Base-by-base conservation (phyloP, 352 stramenopile genomes). In the Achlya hypogyna region DNA sequence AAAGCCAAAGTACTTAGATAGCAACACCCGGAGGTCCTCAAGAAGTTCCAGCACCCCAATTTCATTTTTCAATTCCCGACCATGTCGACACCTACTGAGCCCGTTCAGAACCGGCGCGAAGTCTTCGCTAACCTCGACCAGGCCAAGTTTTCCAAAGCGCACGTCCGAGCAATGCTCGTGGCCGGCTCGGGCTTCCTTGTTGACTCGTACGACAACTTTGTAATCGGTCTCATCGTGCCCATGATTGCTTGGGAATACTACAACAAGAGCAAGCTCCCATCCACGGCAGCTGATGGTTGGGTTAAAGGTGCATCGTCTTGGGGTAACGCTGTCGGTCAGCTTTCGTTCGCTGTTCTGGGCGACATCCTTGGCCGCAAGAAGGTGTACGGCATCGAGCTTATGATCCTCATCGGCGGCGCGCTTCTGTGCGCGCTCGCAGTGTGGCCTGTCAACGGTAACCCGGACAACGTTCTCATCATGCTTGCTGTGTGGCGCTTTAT, bases 191-290 rank as follows among this genome's bases (percentile, higher is more conserved):
- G 75, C 20, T 82, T 82, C 72, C 79, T 82, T 32, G 72, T 82
- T 59, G 76, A 82, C 69, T 82, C 74, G 64, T 82, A 80, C 68
- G 76, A 82, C 65, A 82, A 82, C 69, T 82, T 82, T 51, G 74
- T 80, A 42, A 82, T 82, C 65, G 74, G 69, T 31, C 68, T 79
- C 54, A 77, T 79, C 63, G 72, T 77, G 59, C 49, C 49, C 34
- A 79, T 77, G 76, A 80, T 80, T 69, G 72, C 76, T 27, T 82
- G 78, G 63, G 76, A 80, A 58, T 80, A 82, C 71, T 82, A 77
- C 49, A 64, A 53, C 67, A 77, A 74, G 53, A 74, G 71, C 28
- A 74, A 70, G 43, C 56, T 82, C 27, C 51, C 63, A 12, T 72
- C 71, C 23, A 25, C 32, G 8, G 63, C 62, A 20, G 63, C 72